Evolutionary conservation across 768 basidiomycete genomes (phyloP).

Genomic region (Auricularia sp.): DNA sequence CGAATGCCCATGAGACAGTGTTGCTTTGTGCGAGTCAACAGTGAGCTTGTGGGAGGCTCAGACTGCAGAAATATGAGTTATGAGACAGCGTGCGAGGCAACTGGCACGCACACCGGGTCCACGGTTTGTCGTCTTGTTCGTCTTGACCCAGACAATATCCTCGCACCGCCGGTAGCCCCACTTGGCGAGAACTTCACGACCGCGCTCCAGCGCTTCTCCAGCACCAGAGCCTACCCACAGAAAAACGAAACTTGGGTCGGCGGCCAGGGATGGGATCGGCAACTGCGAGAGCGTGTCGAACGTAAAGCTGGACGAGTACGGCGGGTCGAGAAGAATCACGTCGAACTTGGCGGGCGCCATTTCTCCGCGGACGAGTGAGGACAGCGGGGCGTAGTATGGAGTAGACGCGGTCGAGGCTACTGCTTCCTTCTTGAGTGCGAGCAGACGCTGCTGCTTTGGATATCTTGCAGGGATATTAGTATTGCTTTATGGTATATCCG

Average conservation of each 20-base stretch:
- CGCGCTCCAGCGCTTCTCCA: slow-evolving; percentile 82
- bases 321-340: slow-evolving; percentile 83
- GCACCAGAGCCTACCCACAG: slow-evolving; percentile 95
- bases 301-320: slow-evolving; percentile 74
- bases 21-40: slow-evolving; percentile 85
- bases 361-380: slow-evolving; percentile 31
- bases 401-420: slow-evolving; percentile 61
- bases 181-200: slow-evolving; percentile 78
- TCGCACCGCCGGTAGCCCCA: slow-evolving; percentile 96
- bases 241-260: slow-evolving; percentile 89
- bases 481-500: too few relatives aligned
- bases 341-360: slow-evolving; percentile 63
- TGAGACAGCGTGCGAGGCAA: background rate
- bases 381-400: slow-evolving; percentile 59
- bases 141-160: slow-evolving; percentile 98
- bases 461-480: slow-evolving; percentile 43
- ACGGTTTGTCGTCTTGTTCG: slow-evolving; percentile 60
- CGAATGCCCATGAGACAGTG: slow-evolving; percentile 96
- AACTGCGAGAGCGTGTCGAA: slow-evolving; percentile 80
- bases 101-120: slow-evolving; percentile 58
- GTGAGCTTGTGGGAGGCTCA: slow-evolving; percentile 74
- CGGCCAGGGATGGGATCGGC: slow-evolving; percentile 70
- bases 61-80: slow-evolving; percentile 34
- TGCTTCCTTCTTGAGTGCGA: slow-evolving; percentile 71
- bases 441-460: slow-evolving; percentile 81